Conservation (phyloP, 495 filamentous ascomycete species). For the Bacidia gigantensis region DNA sequence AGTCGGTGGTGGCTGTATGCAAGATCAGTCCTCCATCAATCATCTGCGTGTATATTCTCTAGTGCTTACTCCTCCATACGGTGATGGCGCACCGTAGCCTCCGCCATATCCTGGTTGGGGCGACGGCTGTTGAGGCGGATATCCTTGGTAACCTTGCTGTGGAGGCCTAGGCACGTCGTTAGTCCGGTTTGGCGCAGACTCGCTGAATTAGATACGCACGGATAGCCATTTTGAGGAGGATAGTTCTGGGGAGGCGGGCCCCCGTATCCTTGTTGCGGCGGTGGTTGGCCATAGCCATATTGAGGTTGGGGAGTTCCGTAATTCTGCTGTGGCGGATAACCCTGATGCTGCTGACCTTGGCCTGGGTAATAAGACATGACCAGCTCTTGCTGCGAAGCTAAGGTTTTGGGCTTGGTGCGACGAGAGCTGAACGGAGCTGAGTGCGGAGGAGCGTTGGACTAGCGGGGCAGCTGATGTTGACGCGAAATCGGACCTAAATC, state of each 20-base stretch:
- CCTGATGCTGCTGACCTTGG: slow-evolving; percentile 25
- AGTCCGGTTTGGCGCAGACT: background rate
- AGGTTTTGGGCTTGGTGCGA: background rate
- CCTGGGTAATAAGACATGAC: slow-evolving; percentile 41
- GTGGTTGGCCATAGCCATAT: slow-evolving; percentile 24
- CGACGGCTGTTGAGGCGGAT: slow-evolving; percentile 23
- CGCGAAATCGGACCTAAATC: background rate
- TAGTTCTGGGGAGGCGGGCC: slow-evolving; percentile 12
- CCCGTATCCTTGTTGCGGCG: slow-evolving; percentile 15
- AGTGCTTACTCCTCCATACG: slow-evolving; percentile 8
- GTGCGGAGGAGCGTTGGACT: background rate
- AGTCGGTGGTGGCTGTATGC: slow-evolving; percentile 22
- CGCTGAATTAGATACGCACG: background rate
- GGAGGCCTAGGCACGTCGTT: slow-evolving; percentile 5
- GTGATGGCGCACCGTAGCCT: slow-evolving; percentile 32
- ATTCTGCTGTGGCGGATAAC: slow-evolving; percentile 36
- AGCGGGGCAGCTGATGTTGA: background rate
- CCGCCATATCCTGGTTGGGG: slow-evolving; percentile 30
- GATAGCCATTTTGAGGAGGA: slow-evolving; percentile 11
- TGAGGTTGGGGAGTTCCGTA: slow-evolving; percentile 24
- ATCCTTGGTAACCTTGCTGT: slow-evolving; percentile 14
- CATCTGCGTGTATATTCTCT: background rate
- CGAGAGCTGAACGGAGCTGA: background rate
- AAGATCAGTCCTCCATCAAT: slow-evolving; percentile 14
- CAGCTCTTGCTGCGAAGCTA: background rate